Conservation (phyloP, 1,284 basidiomycete species). For the Sanguinoderma infundibulare region DNA sequence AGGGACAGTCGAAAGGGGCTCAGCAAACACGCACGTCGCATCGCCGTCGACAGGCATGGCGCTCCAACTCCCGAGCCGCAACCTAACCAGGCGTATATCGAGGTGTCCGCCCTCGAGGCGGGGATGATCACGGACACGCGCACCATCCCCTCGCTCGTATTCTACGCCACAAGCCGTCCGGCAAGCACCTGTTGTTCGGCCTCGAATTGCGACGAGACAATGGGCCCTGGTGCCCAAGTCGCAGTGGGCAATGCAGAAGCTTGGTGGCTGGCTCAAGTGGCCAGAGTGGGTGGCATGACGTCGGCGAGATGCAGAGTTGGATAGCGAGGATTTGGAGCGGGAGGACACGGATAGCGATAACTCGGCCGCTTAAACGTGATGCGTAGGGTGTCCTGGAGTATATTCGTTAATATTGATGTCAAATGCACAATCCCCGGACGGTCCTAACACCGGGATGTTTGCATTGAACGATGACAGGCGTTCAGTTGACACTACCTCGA, state of each 20-base stretch:
- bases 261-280: neutral
- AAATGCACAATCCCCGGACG: too few relatives aligned
- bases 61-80: conserved; percentile 34
- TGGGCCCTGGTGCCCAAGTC: neutral
- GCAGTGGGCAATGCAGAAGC: neutral
- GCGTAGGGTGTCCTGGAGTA: too few relatives aligned
- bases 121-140: conserved; percentile 41
- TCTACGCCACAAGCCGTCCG: conserved; percentile 49
- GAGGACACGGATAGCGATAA: too few relatives aligned
- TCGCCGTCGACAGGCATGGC: neutral
- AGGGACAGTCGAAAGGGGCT: neutral
- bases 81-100: conserved; percentile 46
- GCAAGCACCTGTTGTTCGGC: conserved; percentile 51
- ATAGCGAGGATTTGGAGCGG: too few relatives aligned
- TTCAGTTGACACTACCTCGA: neutral
- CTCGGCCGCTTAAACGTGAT: too few relatives aligned
- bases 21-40: neutral
- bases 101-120: conserved; percentile 55
- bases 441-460: too few relatives aligned
- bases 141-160: conserved; percentile 47
- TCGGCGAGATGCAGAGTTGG: too few relatives aligned
- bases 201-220: conserved; percentile 53
- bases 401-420: too few relatives aligned
- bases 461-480: neutral
- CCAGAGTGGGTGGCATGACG: too few relatives aligned